Evolutionary conservation across 179 eudicot genomes (phyloP).

Genomic region (Silene vulgaris): DNA sequence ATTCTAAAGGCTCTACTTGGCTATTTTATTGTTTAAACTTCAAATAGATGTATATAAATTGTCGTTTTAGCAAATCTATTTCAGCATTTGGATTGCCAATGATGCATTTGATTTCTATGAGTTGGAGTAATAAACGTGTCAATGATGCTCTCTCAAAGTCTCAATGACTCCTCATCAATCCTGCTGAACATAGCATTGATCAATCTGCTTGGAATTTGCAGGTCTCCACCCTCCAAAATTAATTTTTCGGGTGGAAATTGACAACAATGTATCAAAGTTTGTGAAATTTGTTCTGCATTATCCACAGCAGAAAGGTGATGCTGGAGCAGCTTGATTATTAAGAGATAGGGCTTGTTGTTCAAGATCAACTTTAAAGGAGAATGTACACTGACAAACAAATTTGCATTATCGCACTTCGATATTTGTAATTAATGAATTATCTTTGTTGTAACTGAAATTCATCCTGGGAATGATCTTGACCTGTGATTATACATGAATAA

Average conservation of each 20-base stretch:
- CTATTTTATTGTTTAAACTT: no score
- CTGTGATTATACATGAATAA: conserved; percentile 2
- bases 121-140: no score
- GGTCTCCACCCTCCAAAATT: conserved; percentile 24
- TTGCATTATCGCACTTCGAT: conserved; percentile 11
- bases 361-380: conserved; percentile 17
- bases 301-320: conserved; percentile 14
- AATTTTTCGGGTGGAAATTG: conserved; percentile 22
- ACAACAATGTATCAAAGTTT: not conserved
- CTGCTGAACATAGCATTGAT: conserved; percentile 1
- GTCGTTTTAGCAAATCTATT: no score
- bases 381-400: conserved; percentile 5
- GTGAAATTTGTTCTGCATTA: conserved; percentile 7
- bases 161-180: no score
- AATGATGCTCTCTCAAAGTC: no score
- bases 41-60: no score
- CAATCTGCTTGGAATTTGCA: conserved; percentile 12
- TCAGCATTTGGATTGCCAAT: no score
- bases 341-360: conserved; percentile 14
- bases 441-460: conserved; percentile 14
- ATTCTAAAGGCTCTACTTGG: no score
- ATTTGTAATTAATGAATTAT: conserved; percentile 17
- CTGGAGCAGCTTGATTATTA: conserved; percentile 18
- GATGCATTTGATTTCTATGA: no score
- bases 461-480: conserved; percentile 22